phyloP scores from a whole-genome alignment of 768 basidiomycete species.

The Coprinopsis marcescibilis region DNA sequence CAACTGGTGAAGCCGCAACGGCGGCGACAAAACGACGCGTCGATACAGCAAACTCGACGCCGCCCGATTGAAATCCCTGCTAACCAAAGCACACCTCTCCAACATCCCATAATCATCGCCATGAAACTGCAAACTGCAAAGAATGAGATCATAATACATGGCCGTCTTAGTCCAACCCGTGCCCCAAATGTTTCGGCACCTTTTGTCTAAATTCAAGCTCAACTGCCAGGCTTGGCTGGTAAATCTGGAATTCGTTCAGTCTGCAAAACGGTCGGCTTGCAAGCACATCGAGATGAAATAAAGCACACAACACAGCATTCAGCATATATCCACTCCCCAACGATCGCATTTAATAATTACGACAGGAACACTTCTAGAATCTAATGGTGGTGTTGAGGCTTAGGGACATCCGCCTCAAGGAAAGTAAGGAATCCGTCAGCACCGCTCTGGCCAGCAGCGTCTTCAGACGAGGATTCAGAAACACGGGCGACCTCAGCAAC shows the following conservation, averaged over 20 bases:
- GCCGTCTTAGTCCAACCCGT: too few relatives aligned
- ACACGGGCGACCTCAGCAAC: conserved; percentile 32
- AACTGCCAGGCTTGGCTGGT: too few relatives aligned
- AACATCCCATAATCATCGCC: conserved; percentile 31
- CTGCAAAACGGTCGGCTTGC: too few relatives aligned
- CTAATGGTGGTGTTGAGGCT: conserved; percentile 51
- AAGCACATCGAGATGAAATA: too few relatives aligned
- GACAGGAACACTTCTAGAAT: too few relatives aligned
- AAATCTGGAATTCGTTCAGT: too few relatives aligned
- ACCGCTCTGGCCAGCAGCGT: conserved; percentile 43
- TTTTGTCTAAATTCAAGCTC: too few relatives aligned
- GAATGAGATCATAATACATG: conserved; percentile 31
- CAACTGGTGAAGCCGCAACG: conserved; percentile 21
- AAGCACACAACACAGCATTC: too few relatives aligned
- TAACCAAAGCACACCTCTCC: conserved; percentile 38
- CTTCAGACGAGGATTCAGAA: conserved; percentile 24
- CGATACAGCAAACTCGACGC: conserved; percentile 43
- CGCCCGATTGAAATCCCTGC: conserved; percentile 36
- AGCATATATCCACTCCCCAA: too few relatives aligned
- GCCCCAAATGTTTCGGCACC: too few relatives aligned
- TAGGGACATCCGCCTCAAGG: conserved; percentile 77
- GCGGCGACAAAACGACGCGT: conserved; percentile 37
- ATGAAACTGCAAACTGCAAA: conserved; percentile 27
- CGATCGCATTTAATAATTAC: too few relatives aligned
- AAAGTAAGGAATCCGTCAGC: conserved; percentile 76